A percentile compares a stretch with the other conserved stretches of the same genome.
Conservation (phyloP, 169 alveolate genomes). For the Cryptosporidium canis region DNA sequence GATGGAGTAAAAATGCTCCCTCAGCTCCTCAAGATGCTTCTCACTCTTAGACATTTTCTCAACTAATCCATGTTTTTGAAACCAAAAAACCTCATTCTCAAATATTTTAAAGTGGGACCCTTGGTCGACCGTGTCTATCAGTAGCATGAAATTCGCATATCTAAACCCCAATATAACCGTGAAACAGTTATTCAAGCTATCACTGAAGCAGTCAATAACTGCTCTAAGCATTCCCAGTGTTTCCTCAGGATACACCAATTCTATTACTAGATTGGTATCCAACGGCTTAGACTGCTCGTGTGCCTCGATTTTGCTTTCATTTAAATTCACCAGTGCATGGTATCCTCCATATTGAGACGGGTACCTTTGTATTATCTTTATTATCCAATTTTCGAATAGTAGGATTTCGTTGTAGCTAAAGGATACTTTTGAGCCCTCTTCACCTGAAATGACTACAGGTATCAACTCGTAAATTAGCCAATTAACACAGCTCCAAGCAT, state of each 20-base stretch:
- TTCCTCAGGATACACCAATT: neutral
- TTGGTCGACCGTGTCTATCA: neutral
- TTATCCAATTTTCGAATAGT: conserved; percentile 3
- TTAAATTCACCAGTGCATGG: conserved; percentile 28
- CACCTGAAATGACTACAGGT: neutral
- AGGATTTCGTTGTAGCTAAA: neutral
- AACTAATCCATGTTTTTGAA: neutral
- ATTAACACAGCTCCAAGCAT: conserved; percentile 55
- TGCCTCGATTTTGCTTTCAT: neutral
- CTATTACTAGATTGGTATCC: neutral
- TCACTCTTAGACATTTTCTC: neutral
- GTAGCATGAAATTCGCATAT: conserved; percentile 4
- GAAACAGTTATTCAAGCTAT: neutral
- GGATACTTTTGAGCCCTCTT: neutral
- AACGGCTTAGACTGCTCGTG: neutral
- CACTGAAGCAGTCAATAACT: neutral
- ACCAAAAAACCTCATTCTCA: conserved; percentile 45
- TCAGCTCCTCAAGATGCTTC: neutral
- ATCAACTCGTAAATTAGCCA: conserved; percentile 25
- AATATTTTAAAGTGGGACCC: neutral
- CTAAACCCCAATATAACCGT: conserved; percentile 31
- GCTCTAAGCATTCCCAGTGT: neutral
- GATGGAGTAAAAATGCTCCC: conserved; percentile 6
- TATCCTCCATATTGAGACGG: conserved; percentile 65
- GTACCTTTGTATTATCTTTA: neutral